Evolutionary conservation across 2,329 filamentous ascomycete genomes (phyloP).

Genomic region (Phyllosticta paracitricarpa): DNA sequence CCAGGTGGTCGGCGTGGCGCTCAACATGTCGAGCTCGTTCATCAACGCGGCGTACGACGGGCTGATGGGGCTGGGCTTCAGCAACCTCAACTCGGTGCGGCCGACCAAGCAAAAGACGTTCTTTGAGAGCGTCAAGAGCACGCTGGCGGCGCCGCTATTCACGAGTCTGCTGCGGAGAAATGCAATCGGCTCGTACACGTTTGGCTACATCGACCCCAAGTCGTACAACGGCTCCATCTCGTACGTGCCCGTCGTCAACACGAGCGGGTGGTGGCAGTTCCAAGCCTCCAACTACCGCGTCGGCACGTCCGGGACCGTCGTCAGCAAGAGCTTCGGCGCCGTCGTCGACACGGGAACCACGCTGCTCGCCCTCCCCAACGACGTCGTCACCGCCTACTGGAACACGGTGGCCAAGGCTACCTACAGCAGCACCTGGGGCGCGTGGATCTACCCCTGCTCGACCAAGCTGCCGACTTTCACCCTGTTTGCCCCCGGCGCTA

Average conservation of each 20-base stretch:
- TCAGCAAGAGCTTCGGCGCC: constrained; percentile 32
- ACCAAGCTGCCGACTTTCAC: constrained; percentile 43
- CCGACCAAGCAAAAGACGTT: constrained; percentile 44
- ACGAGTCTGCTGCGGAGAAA: constrained; percentile 48
- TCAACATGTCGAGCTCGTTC: constrained; percentile 46
- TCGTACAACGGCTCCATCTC: constrained; percentile 50
- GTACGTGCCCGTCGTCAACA: constrained; percentile 46
- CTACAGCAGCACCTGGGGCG: constrained; percentile 40
- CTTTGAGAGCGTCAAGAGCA: constrained; percentile 47
- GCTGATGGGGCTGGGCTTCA: constrained; percentile 51
- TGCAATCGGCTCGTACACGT: constrained; percentile 41
- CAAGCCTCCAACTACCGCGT: constrained; percentile 46
- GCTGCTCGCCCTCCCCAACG: constrained; percentile 48
- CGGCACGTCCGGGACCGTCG: constrained; percentile 33
- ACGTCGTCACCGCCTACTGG: constrained; percentile 51
- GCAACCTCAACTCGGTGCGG: constrained; percentile 47
- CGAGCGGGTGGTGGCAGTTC: constrained; percentile 56
- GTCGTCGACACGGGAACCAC: constrained; percentile 66
- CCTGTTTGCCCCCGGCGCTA: constrained; percentile 39
- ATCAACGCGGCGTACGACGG: constrained; percentile 41
- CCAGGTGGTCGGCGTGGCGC: constrained; percentile 58
- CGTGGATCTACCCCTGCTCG: constrained; percentile 46
- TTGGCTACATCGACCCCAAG: constrained; percentile 47
- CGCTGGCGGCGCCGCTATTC: constrained; percentile 45
- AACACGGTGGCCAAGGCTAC: constrained; percentile 42